phyloP scores from a whole-genome alignment of 2,329 filamentous ascomycete genomes.

The Pseudocercospora fuligena region DNA sequence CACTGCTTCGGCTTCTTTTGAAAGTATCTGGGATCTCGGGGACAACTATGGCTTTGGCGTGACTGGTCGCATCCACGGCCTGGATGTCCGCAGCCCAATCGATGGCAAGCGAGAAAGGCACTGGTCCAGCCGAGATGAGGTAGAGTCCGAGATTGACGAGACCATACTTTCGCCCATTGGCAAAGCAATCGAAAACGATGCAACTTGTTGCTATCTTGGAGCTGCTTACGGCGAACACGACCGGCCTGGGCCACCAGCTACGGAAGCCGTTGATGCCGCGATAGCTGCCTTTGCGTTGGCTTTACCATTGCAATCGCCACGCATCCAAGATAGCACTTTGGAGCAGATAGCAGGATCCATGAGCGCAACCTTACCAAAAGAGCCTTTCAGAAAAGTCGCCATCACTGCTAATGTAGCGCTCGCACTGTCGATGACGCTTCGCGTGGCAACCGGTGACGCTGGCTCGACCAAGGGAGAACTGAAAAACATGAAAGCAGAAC shows the following conservation, averaged over 20 bases:
- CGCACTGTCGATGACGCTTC: constrained; percentile 77
- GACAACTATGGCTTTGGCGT: constrained; percentile 96
- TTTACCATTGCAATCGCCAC: constrained; percentile 84
- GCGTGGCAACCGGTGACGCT: constrained; percentile 83
- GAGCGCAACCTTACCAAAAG: constrained; percentile 79
- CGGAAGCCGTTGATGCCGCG: constrained; percentile 91
- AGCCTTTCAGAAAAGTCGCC: constrained; percentile 85
- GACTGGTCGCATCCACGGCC: constrained; percentile 79
- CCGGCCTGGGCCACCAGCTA: constrained; percentile 76
- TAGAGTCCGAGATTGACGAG: constrained; percentile 69
- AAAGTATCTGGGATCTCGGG: constrained; percentile 91
- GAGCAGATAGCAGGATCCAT: constrained; percentile 93
- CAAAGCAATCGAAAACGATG: constrained; percentile 86
- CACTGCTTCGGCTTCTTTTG: constrained; percentile 84
- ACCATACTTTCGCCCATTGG: constrained; percentile 68
- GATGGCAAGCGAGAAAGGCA: constrained; percentile 63
- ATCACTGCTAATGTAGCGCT: constrained; percentile 89
- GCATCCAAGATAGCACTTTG: constrained; percentile 92
- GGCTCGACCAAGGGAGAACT: constrained; percentile 73
- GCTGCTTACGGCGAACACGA: constrained; percentile 29
- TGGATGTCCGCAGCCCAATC: constrained; percentile 70
- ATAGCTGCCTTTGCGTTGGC: constrained; percentile 92
- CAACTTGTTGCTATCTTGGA: constrained; percentile 74
- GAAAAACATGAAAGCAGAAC: constrained; percentile 76
- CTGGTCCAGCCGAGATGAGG: constrained; percentile 54